Evolutionary conservation across 2,329 filamentous ascomycete species (phyloP).

Genomic region (Venturia aucupariae): DNA sequence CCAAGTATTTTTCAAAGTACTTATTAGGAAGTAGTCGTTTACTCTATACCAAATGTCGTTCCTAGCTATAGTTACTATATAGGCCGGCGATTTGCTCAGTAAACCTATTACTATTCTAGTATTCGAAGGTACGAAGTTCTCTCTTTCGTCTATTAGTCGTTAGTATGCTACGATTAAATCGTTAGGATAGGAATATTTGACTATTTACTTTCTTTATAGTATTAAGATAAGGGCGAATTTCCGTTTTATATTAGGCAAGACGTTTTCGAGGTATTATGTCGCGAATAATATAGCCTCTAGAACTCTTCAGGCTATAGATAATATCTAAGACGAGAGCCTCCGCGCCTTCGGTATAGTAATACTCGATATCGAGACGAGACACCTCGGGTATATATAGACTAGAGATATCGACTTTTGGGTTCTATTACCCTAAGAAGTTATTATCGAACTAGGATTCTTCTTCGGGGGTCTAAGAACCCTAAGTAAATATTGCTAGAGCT

Average conservation of each 20-base stretch:
- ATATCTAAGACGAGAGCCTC: neutral
- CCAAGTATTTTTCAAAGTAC: neutral
- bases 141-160: conserved; percentile 9
- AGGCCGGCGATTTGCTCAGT: conserved; percentile 4
- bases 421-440: neutral
- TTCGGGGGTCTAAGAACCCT: neutral
- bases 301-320: neutral
- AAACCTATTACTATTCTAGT: conserved; percentile 17
- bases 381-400: neutral
- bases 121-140: conserved; percentile 18
- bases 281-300: neutral
- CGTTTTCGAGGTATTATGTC: neutral
- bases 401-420: neutral
- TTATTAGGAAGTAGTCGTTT: neutral
- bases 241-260: neutral
- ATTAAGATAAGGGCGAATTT: neutral
- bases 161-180: no score
- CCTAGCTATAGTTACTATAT: neutral
- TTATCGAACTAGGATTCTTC: neutral
- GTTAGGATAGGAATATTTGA: no score
- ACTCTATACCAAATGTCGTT: neutral
- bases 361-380: neutral
- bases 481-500: neutral
- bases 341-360: neutral
- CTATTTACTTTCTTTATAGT: neutral